Conservation (phyloP, 2,329 filamentous ascomycete species). For the Sordariomycetes sp. region DNA sequence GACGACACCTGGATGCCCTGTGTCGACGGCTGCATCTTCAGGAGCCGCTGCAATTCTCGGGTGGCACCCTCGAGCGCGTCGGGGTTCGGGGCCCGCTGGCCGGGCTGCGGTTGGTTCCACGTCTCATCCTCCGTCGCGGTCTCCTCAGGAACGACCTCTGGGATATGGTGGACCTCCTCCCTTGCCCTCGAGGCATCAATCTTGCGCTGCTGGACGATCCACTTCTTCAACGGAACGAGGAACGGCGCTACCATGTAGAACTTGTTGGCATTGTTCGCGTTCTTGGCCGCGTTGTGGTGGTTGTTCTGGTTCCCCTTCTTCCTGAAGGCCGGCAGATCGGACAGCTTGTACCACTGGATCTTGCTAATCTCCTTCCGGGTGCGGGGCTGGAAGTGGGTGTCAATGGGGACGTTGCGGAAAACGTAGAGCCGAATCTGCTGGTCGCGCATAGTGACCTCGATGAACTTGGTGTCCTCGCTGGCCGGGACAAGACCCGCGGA, state of each 20-base stretch:
- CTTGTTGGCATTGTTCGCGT: conserved; percentile 58
- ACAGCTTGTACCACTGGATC: conserved; percentile 87
- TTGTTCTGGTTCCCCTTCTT: conserved; percentile 45
- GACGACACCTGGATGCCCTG: conserved; percentile 26
- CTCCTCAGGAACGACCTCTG: conserved; percentile 29
- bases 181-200: conserved; percentile 40
- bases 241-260: conserved; percentile 99
- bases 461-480: conserved; percentile 62
- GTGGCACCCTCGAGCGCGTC: conserved; percentile 37
- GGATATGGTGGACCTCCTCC: conserved; percentile 20
- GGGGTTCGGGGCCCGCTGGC: conserved; percentile 9
- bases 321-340: conserved; percentile 71
- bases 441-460: conserved; percentile 81
- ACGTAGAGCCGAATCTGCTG: conserved; percentile 90
- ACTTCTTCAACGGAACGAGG: conserved; percentile 71
- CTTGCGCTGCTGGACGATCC: conserved; percentile 77
- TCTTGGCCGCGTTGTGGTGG: conserved; percentile 39
- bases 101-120: conserved; percentile 23
- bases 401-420: conserved; percentile 76
- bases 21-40: conserved; percentile 40
- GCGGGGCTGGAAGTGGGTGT: conserved; percentile 76
- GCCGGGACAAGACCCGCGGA: conserved; percentile 63
- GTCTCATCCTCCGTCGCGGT: conserved; percentile 49
- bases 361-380: conserved; percentile 97
- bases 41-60: conserved; percentile 36